Conservation (phyloP, 495 filamentous ascomycete genomes). For the Penicillium daleae region DNA sequence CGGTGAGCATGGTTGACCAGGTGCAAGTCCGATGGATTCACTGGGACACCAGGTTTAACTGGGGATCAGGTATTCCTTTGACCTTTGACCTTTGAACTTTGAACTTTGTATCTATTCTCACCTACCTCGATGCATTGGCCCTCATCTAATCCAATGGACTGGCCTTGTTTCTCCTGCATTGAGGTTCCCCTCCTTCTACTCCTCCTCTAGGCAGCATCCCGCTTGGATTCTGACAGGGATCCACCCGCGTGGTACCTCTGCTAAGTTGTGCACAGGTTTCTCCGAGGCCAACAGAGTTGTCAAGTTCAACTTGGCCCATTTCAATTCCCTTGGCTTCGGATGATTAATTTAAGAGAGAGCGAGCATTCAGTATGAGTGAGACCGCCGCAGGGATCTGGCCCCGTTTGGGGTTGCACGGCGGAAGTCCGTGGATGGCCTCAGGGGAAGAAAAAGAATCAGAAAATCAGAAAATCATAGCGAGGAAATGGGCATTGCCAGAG, state of each 20-base stretch:
- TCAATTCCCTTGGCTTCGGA: neutral
- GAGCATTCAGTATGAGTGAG: neutral
- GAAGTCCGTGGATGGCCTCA: slow-evolving; percentile 1
- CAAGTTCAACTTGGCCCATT: neutral
- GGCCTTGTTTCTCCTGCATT: neutral
- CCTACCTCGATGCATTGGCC: neutral
- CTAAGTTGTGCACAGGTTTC: neutral
- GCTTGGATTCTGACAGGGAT: slow-evolving; percentile 26
- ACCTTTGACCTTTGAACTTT: too few species aligned
- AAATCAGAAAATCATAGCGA: too few species aligned
- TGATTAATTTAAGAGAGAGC: neutral
- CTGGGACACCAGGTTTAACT: neutral
- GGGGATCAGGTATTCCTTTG: too few species aligned
- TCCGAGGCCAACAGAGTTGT: neutral
- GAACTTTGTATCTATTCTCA: neutral
- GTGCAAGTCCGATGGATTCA: neutral
- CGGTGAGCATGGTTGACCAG: neutral
- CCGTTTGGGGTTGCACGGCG: slow-evolving; percentile 13
- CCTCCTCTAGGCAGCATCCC: slow-evolving; percentile 11
- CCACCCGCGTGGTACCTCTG: slow-evolving; percentile 10
- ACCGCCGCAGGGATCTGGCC: neutral
- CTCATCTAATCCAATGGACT: neutral
- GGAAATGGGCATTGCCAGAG: neutral
- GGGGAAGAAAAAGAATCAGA: slow-evolving; percentile 7
- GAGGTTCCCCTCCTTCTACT: neutral